Percentiles rank a stretch among this genome's conserved stretches.
These are phyloP conservation scores for Cladophialophora carrionii DNA, from an alignment of 2,329 filamentous ascomycete species.

Conservation along the genomic window DNA sequence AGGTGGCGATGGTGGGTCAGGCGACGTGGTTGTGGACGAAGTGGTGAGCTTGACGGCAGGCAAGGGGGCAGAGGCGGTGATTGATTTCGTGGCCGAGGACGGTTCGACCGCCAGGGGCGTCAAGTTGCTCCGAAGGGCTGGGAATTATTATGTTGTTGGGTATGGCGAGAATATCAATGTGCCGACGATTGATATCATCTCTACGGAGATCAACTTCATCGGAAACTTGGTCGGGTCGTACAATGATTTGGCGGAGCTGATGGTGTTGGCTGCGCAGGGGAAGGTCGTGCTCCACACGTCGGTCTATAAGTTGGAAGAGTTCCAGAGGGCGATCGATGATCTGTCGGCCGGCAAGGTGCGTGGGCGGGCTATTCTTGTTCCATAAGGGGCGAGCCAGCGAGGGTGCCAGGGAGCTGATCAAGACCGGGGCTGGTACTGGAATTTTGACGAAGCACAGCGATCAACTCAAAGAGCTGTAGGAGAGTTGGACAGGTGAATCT, in stretches of 20 bases:
- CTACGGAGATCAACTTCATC: constrained; percentile 32
- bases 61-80: constrained; percentile 29
- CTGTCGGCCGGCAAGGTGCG: constrained; percentile 27
- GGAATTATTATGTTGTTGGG: constrained; percentile 30
- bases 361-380: constrained; percentile 26
- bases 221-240: constrained; percentile 31
- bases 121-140: constrained; percentile 25
- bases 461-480: not conserved
- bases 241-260: constrained; percentile 30
- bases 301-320: constrained; percentile 31
- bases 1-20: not conserved
- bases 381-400: constrained; percentile 4
- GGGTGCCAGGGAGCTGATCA: not conserved
- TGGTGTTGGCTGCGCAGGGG: constrained; percentile 29
- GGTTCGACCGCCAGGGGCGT: constrained; percentile 29
- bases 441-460: not conserved
- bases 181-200: constrained; percentile 32
- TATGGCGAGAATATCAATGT: constrained; percentile 29
- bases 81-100: constrained; percentile 33
- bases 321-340: constrained; percentile 29
- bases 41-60: constrained; percentile 23
- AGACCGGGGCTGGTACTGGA: not conserved
- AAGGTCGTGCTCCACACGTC: constrained; percentile 29
- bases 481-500: not conserved
- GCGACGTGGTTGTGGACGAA: constrained; percentile 20